A percentile compares a stretch with the other conserved stretches of the same genome.
Evolutionary conservation across 768 basidiomycete genomes (phyloP).

Genomic region (Russula abietina): DNA sequence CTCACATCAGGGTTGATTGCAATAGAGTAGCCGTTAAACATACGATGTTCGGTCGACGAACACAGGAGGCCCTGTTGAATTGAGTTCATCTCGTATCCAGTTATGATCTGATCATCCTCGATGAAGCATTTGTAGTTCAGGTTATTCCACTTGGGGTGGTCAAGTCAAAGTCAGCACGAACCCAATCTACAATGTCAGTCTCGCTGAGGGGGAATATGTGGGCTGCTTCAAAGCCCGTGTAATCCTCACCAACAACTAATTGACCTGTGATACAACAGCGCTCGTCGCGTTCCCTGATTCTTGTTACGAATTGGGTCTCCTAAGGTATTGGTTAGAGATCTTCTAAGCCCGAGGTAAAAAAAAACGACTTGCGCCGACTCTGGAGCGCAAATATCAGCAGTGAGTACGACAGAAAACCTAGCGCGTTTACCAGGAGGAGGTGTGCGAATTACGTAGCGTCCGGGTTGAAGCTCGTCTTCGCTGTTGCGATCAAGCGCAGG

Average conservation of each 20-base stretch:
- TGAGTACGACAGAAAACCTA: too few relatives aligned
- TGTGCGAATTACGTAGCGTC: too few relatives aligned
- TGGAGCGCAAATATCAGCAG: too few relatives aligned
- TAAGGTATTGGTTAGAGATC: not conserved
- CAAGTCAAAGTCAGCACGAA: not conserved
- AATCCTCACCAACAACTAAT: not conserved
- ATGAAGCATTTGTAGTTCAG: not conserved
- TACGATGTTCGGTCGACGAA: not conserved
- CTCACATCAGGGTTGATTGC: not conserved
- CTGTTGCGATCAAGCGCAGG: too few relatives aligned
- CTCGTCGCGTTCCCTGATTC: not conserved
- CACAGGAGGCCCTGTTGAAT: slow-evolving; percentile 1
- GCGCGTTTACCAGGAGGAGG: too few relatives aligned
- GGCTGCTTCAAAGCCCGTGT: not conserved
- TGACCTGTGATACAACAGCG: slow-evolving; percentile 1
- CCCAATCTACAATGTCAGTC: not conserved
- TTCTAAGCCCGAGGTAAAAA: too few relatives aligned
- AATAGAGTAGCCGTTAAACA: not conserved
- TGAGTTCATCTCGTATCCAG: not conserved
- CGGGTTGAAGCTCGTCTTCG: too few relatives aligned
- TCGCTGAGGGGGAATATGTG: not conserved
- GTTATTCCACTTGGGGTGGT: not conserved
- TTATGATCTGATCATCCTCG: not conserved
- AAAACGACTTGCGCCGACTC: too few relatives aligned
- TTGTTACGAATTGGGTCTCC: not conserved